A percentile compares a stretch with the other conserved stretches of the same genome.
Conservation (phyloP, 306 rosid genomes). For the Begonia loranthoides region DNA sequence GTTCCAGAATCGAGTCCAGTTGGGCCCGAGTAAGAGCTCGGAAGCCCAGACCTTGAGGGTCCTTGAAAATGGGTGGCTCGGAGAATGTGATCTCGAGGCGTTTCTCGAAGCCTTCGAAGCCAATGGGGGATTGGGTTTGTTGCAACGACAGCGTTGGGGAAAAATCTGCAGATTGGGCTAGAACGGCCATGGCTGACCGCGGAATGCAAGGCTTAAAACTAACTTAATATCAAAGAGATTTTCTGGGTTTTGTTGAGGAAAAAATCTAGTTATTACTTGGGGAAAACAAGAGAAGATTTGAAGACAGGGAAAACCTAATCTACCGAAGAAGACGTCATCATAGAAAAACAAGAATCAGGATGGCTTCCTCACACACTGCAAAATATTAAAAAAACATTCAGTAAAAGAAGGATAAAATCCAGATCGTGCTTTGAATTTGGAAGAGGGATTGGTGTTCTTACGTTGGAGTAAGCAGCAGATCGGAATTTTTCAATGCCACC, state of each 20-base stretch:
- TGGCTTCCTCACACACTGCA: constrained; percentile 50
- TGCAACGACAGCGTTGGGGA: neutral
- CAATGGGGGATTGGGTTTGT: constrained; percentile 23
- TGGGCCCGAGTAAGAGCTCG: constrained; percentile 34
- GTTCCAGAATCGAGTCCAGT: constrained; percentile 31
- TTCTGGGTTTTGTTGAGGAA: neutral
- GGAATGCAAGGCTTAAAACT: constrained; percentile 1
- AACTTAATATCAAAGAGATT: neutral
- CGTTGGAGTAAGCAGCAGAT: constrained; percentile 60
- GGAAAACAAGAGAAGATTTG: neutral
- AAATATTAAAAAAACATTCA: neutral
- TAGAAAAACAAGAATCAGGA: constrained; percentile 18
- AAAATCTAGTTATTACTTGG: neutral
- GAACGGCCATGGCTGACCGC: constrained; percentile 4
- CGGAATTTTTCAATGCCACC: constrained; percentile 48
- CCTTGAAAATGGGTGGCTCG: constrained; percentile 20
- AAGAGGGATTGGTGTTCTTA: constrained; percentile 4
- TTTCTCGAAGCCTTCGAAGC: constrained; percentile 60
- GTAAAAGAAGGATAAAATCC: neutral
- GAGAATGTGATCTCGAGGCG: constrained; percentile 36
- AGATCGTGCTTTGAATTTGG: neutral
- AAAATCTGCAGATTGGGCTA: constrained; percentile 1
- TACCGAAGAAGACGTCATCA: constrained; percentile 9
- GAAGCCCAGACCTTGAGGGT: constrained; percentile 31
- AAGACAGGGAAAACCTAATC: constrained; percentile 6